phyloP scores from a whole-genome alignment of 192 early-diverging fungal species.

The Linnemannia elongata region DNA sequence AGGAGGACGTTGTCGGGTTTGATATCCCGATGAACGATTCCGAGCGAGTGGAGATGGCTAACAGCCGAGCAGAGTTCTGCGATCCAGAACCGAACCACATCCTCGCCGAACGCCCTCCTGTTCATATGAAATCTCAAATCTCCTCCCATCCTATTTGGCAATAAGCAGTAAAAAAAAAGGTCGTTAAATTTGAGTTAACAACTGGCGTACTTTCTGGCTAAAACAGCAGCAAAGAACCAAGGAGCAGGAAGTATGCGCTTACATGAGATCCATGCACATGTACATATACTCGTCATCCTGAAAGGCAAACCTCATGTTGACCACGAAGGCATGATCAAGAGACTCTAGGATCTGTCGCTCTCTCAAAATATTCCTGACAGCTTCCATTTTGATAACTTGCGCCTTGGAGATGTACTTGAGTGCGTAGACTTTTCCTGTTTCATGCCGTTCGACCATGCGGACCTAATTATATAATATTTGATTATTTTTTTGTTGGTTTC shows the following conservation, averaged over 20 bases:
- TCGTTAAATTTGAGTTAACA: neutral
- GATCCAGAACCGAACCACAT: constrained; percentile 84
- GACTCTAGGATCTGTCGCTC: constrained; percentile 85
- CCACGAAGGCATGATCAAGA: constrained; percentile 75
- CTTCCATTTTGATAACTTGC: constrained; percentile 88
- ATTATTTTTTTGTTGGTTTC: neutral
- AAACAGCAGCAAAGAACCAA: neutral
- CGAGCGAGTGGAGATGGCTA: constrained; percentile 83
- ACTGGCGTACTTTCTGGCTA: neutral
- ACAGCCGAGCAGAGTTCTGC: constrained; percentile 89
- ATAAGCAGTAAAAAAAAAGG: neutral
- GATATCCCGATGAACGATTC: constrained; percentile 91
- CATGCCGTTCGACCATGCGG: constrained; percentile 84
- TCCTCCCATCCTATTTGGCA: constrained; percentile 75
- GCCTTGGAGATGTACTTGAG: constrained; percentile 91
- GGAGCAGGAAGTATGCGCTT: constrained; percentile 14
- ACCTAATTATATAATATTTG: constrained; percentile 67
- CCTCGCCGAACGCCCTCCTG: constrained; percentile 78
- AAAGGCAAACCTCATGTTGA: constrained; percentile 91
- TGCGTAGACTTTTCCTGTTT: constrained; percentile 79
- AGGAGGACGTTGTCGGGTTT: constrained; percentile 94
- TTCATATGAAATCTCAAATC: constrained; percentile 88
- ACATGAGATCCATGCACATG: constrained; percentile 92
- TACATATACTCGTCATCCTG: constrained; percentile 92
- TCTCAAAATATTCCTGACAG: constrained; percentile 85